Conservation (phyloP, 441 rosid genomes). For the Mallotus japonicus region DNA sequence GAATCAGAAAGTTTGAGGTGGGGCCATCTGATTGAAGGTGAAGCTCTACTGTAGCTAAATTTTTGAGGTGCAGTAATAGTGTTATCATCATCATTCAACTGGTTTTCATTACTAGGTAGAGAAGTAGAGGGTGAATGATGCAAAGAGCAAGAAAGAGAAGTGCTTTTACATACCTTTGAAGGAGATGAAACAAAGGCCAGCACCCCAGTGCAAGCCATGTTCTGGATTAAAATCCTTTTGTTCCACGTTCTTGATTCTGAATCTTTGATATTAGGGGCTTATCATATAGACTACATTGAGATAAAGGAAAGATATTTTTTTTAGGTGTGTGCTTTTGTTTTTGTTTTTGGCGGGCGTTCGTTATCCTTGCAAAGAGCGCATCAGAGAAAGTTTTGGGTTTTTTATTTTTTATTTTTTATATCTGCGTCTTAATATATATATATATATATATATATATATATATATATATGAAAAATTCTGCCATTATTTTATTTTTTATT, state of each 20-base stretch:
- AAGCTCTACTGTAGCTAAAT: constrained; percentile 83
- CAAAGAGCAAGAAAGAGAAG: constrained; percentile 29
- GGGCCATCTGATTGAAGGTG: constrained; percentile 93
- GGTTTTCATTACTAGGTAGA: constrained; percentile 12
- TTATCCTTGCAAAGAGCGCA: neutral
- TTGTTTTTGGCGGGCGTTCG: constrained; percentile 8
- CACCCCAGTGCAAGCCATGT: constrained; percentile 33
- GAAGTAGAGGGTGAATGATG: constrained; percentile 17
- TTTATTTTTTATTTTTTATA: too few species aligned
- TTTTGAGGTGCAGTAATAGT: constrained; percentile 24
- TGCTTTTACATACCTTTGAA: constrained; percentile 32
- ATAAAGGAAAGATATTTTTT: neutral
- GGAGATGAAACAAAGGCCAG: constrained; percentile 28
- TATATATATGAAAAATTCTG: too few species aligned
- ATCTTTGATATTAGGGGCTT: neutral
- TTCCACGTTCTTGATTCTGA: neutral
- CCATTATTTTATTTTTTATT: too few species aligned
- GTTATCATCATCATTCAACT: constrained; percentile 4
- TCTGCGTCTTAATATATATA: too few species aligned
- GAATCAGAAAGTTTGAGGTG: constrained; percentile 59
- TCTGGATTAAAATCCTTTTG: neutral
- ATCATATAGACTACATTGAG: neutral
- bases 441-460: too few species aligned
- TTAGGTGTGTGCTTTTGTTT: neutral
- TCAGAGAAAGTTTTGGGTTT: neutral